These are phyloP conservation scores for Vigna angularis DNA, from an alignment of 306 rosid genomes.

Conservation along the genomic window DNA sequence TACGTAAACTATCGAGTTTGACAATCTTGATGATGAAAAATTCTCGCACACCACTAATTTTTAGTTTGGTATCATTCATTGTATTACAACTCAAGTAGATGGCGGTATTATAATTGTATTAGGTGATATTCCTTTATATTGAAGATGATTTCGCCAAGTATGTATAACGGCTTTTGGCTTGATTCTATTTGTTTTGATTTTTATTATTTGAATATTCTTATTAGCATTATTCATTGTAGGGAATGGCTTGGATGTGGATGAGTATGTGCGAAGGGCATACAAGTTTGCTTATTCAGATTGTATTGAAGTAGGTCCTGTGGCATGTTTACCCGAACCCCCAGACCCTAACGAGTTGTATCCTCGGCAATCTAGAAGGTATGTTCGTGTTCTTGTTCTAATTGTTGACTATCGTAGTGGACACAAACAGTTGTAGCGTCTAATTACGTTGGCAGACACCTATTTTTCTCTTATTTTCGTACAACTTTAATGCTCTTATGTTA, in stretches of 20 bases:
- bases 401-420: slow-evolving; percentile 18
- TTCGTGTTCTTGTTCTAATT: slow-evolving; percentile 43
- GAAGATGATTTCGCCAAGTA: slow-evolving; percentile 38
- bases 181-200: slow-evolving; percentile 25
- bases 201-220: slow-evolving; percentile 20
- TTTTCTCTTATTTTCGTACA: neutral
- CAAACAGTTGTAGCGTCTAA: slow-evolving; percentile 19
- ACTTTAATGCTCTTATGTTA: slow-evolving; percentile 12
- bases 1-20: too few species aligned
- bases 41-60: neutral
- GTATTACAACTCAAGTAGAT: neutral
- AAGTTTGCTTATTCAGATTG: slow-evolving; percentile 98
- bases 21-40: too few species aligned
- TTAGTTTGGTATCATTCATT: slow-evolving; percentile 10
- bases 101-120: neutral
- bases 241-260: slow-evolving; percentile 97
- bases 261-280: slow-evolving; percentile 96
- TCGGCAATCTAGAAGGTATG: slow-evolving; percentile 92
- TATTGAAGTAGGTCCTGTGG: slow-evolving; percentile 95
- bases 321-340: slow-evolving; percentile 98
- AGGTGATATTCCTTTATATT: slow-evolving; percentile 35
- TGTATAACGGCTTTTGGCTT: slow-evolving; percentile 13
- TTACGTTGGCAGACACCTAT: neutral
- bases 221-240: slow-evolving; percentile 58
- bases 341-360: slow-evolving; percentile 98